Evolutionary conservation across 2,329 filamentous ascomycete species (phyloP), one percentile per base, ranked within the genome.

Genomic region (Pseudogymnoascus sp.): DNA sequence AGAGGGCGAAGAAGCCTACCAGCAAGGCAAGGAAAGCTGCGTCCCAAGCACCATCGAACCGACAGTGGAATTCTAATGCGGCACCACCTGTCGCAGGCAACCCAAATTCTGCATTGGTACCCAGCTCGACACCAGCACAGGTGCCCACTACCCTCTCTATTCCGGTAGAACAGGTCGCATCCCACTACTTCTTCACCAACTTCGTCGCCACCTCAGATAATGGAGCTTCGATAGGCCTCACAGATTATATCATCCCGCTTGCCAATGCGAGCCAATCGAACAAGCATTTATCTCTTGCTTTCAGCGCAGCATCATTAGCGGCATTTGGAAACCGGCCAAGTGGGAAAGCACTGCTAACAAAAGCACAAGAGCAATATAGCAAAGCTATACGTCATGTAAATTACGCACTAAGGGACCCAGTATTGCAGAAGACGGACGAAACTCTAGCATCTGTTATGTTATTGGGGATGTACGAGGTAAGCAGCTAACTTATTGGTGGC

Each of bases 121-220:
- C 62, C 18, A 64, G 61, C 25, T 62, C 62, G 14, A 60, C 53
- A 6, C 50, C 57, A 18, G 57, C 63, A 28, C 39, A 41, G 11
- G 67, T 78, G 60, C 62, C 71, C 3, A 71, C 73, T 4, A 68
- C 69, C n/a, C 70, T 82, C 15, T 73, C 75, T 47, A 66, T 82
- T 11, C 76, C 82, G 1, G 66, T 82, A 1, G 80, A 84, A 18
- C 76, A 83, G 62, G 78, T 81, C 64, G 83, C 83, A 1, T 75
- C 77, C 8, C 84, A 82, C 65, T 81, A 83, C 67, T 87, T 87
- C 67, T 71, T 85, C 12, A 75, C 82, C 60, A 85, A 86, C 68
- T 87, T 81, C 68, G 77, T 86, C 58, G 73, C 85, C 11, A 66
- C 82, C 8, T 81, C 83, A 18, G 72, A 73, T 12, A 75, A 78